These are phyloP conservation scores for Aspergillus sojae DNA, from an alignment of 2,329 filamentous ascomycete species.

Conservation along the genomic window DNA sequence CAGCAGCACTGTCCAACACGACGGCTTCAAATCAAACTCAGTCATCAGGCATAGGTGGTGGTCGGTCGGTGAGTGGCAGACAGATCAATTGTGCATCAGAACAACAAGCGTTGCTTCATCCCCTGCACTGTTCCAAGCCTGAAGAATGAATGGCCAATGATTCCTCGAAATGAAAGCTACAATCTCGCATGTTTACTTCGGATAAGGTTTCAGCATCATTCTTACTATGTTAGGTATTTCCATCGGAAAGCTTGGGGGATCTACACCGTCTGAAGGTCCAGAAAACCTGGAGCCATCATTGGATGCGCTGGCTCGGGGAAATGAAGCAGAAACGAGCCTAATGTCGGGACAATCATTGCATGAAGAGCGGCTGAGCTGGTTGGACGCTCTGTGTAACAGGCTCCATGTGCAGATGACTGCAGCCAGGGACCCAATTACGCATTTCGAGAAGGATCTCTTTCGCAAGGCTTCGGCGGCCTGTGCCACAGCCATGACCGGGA, in stretches of 20 bases:
- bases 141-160: conserved; percentile 1
- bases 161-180: not conserved
- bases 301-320: conserved; percentile 8
- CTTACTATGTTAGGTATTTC: not conserved
- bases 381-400: conserved; percentile 15
- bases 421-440: conserved; percentile 15
- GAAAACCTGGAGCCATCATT: conserved; percentile 11
- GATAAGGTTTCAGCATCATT: conserved; percentile 2
- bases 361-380: conserved; percentile 18
- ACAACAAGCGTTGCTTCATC: not conserved
- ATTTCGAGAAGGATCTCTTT: conserved; percentile 17
- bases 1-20: not conserved
- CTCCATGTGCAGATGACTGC: conserved; percentile 23
- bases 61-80: not conserved
- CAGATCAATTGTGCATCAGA: not conserved
- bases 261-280: conserved; percentile 1
- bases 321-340: conserved; percentile 21
- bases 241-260: not conserved
- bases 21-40: conserved; percentile 3
- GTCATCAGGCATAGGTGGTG: conserved; percentile 3
- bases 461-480: conserved; percentile 4
- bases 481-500: conserved; percentile 12
- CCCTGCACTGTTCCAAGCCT: not conserved
- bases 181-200: not conserved
- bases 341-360: conserved; percentile 28